phyloP scores from a whole-genome alignment of 148 eudicot genomes.

The Salicornia ramosissima region DNA sequence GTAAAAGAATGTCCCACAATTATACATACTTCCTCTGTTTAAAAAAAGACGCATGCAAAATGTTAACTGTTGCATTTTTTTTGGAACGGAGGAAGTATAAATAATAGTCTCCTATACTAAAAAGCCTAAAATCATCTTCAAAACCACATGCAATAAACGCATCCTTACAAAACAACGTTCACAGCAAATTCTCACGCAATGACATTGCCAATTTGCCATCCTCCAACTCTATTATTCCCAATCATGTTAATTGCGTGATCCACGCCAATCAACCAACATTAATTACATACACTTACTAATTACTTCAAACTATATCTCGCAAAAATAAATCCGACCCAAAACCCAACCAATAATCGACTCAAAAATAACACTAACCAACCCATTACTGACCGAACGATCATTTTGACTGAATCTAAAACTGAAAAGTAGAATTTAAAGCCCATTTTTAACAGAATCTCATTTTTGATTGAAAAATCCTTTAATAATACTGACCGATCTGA shows the following conservation, averaged over 20 bases:
- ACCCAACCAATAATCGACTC: too few relatives aligned
- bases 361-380: too few relatives aligned
- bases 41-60: too few relatives aligned
- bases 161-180: neutral
- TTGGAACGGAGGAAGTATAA: neutral
- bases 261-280: neutral
- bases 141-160: slow-evolving; percentile 5
- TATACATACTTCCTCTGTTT: too few relatives aligned
- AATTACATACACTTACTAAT: neutral
- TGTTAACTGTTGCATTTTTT: neutral
- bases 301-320: too few relatives aligned
- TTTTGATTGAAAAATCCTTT: too few relatives aligned
- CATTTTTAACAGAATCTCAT: too few relatives aligned
- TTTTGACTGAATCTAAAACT: too few relatives aligned
- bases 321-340: too few relatives aligned
- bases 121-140: neutral
- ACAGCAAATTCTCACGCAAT: neutral
- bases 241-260: neutral
- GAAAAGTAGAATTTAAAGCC: too few relatives aligned
- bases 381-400: too few relatives aligned
- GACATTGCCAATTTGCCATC: neutral
- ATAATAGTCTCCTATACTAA: neutral
- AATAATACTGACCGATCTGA: too few relatives aligned
- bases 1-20: neutral
- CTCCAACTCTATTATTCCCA: neutral